Conservation (phyloP, 208 protist genomes). For the Trypanosoma avium region DNA sequence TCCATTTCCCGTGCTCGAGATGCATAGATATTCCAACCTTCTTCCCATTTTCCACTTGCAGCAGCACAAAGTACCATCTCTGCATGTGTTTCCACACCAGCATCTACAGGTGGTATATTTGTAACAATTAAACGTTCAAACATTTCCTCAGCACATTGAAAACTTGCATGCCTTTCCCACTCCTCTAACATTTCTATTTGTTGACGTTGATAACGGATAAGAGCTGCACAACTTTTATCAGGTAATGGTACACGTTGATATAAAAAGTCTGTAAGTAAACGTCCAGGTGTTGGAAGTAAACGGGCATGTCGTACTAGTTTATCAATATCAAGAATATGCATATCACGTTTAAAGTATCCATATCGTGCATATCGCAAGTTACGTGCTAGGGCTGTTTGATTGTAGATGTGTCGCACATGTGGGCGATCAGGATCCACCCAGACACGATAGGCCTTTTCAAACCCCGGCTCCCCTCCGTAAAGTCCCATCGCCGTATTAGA, state of each 20-base stretch:
- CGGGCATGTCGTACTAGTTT: constrained; percentile 90
- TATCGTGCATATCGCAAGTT: constrained; percentile 91
- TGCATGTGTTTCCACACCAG: constrained; percentile 81
- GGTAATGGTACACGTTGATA: constrained; percentile 85
- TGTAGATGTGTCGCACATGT: constrained; percentile 91
- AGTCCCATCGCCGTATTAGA: constrained; percentile 84
- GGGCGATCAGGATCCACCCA: constrained; percentile 91
- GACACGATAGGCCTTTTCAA: constrained; percentile 88
- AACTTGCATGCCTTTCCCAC: constrained; percentile 48
- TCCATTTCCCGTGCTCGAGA: constrained; percentile 78
- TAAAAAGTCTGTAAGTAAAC: constrained; percentile 88
- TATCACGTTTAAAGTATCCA: constrained; percentile 90
- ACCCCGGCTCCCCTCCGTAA: constrained; percentile 89
- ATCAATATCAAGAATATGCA: constrained; percentile 89
- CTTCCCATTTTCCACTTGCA: constrained; percentile 69
- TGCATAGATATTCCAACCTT: constrained; percentile 78
- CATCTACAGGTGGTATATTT: constrained; percentile 87
- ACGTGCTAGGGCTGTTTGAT: constrained; percentile 77
- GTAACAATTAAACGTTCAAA: constrained; percentile 90
- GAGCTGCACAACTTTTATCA: constrained; percentile 77
- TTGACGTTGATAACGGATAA: constrained; percentile 79
- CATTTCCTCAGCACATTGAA: constrained; percentile 78
- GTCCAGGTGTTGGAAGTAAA: constrained; percentile 82
- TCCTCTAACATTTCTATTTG: constrained; percentile 77
- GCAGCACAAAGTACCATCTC: constrained; percentile 93